Percentiles rank a stretch among this genome's conserved stretches.
Evolutionary conservation across 1,284 basidiomycete species (phyloP).

Genomic region (Crepidotus sp.): DNA sequence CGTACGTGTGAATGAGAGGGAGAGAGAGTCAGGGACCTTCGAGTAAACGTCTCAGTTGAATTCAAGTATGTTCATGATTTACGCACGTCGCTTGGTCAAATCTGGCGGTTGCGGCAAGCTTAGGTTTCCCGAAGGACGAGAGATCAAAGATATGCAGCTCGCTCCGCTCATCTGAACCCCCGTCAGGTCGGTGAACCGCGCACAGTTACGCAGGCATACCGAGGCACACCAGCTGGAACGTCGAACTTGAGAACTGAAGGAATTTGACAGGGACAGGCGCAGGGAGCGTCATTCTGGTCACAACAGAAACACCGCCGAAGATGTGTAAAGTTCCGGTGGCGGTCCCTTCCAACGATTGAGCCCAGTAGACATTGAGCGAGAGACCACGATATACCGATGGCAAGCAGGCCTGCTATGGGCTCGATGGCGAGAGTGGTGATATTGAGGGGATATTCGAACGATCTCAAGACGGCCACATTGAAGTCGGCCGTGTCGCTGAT

Average conservation of each 20-base stretch:
- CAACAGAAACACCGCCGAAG: conserved; percentile 59
- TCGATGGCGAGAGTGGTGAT: conserved; percentile 60
- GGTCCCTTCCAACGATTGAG: conserved; percentile 40
- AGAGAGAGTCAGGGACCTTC: conserved; percentile 54
- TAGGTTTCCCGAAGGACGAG: conserved; percentile 42
- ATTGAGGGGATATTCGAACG: conserved; percentile 45
- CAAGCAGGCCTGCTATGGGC: conserved; percentile 65
- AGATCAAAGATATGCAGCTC: conserved; percentile 67
- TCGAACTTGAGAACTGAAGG: conserved; percentile 51
- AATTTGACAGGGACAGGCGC: conserved; percentile 48
- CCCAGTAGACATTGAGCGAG: not conserved
- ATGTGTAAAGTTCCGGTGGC: conserved; percentile 48
- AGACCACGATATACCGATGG: conserved; percentile 42
- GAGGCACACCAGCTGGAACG: conserved; percentile 53
- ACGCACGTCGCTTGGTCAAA: conserved; percentile 44
- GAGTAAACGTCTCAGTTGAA: conserved; percentile 5
- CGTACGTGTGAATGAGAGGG: conserved; percentile 76
- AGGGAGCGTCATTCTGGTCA: conserved; percentile 43
- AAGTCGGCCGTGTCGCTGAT: conserved; percentile 50
- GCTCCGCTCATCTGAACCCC: conserved; percentile 50
- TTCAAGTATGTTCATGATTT: conserved; percentile 18
- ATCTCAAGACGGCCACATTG: conserved; percentile 40
- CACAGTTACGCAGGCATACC: conserved; percentile 34
- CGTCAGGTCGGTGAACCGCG: conserved; percentile 1
- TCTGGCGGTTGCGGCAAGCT: conserved; percentile 41